phyloP scores from a whole-genome alignment of 2,329 filamentous ascomycete species.

The Hypoxylon sp. region DNA sequence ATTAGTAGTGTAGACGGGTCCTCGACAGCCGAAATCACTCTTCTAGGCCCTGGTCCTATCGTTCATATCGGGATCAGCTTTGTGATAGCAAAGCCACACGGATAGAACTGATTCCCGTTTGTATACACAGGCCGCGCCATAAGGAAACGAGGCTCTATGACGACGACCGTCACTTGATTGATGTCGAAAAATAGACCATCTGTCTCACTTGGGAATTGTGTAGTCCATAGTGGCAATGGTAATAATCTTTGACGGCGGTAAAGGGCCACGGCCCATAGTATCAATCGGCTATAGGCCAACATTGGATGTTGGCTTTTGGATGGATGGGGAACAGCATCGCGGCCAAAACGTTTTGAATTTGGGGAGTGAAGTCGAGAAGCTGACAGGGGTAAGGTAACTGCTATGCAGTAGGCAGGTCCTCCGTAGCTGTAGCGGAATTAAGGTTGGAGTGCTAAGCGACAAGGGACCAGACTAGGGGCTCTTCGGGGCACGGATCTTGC shows the following conservation, averaged over 20 bases:
- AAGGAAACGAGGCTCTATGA: constrained; percentile 30
- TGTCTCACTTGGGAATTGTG: constrained; percentile 22
- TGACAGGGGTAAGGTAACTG: constrained; percentile 39
- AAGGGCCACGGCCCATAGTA: background rate
- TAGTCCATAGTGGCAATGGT: background rate
- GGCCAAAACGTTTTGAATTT: constrained; percentile 40
- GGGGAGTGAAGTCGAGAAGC: constrained; percentile 29
- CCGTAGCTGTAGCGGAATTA: constrained; percentile 48
- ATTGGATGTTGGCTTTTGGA: constrained; percentile 12
- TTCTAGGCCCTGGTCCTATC: constrained; percentile 21
- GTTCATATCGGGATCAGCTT: constrained; percentile 32
- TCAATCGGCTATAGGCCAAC: constrained; percentile 2
- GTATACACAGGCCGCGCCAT: background rate
- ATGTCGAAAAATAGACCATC: constrained; percentile 3
- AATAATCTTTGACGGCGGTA: constrained; percentile 5
- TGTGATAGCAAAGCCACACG: constrained; percentile 41
- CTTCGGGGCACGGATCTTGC: constrained; percentile 51
- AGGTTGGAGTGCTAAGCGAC: constrained; percentile 52
- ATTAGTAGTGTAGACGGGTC: constrained; percentile 35
- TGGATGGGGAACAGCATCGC: constrained; percentile 13
- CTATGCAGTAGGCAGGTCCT: constrained; percentile 47
- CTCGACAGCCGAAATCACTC: constrained; percentile 40
- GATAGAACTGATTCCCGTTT: constrained; percentile 20
- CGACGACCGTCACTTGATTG: constrained; percentile 12
- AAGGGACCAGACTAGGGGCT: constrained; percentile 40